These are phyloP conservation scores for Xanthoconium separans DNA, from an alignment of 1,284 basidiomycete genomes.

Conservation along the genomic window DNA sequence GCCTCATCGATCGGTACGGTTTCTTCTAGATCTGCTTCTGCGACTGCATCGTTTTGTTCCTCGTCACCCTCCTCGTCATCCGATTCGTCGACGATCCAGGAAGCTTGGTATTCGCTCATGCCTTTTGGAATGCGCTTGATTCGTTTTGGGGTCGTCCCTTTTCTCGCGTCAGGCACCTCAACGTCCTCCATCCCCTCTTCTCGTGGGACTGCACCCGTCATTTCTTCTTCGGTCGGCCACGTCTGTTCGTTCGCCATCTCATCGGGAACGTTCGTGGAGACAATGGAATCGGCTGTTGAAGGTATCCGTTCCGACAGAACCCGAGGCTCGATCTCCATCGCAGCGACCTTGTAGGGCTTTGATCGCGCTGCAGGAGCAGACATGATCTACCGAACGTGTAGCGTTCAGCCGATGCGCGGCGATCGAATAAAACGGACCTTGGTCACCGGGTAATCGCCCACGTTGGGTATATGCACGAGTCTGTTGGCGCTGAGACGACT, in stretches of 20 bases:
- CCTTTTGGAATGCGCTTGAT: slow-evolving; percentile 83
- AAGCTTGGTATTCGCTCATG: slow-evolving; percentile 91
- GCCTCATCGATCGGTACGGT: slow-evolving; percentile 44
- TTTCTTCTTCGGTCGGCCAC: slow-evolving; percentile 98
- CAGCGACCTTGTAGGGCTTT: slow-evolving; percentile 35
- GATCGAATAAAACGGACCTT: slow-evolving; percentile 51
- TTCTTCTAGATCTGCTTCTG: slow-evolving; percentile 40
- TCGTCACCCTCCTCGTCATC: slow-evolving; percentile 61
- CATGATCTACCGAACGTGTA: slow-evolving; percentile 48
- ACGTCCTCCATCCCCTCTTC: slow-evolving; percentile 28
- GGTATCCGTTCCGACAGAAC: slow-evolving; percentile 59
- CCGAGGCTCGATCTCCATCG: slow-evolving; percentile 65
- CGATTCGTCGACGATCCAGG: slow-evolving; percentile 87
- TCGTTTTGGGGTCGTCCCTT: slow-evolving; percentile 70
- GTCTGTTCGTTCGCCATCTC: slow-evolving; percentile 94
- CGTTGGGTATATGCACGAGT: slow-evolving; percentile 85
- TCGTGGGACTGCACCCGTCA: slow-evolving; percentile 48
- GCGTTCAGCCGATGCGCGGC: background rate
- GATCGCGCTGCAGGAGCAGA: slow-evolving; percentile 54
- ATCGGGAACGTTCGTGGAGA: slow-evolving; percentile 87
- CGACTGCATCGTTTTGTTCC: slow-evolving; percentile 42
- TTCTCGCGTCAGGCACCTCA: slow-evolving; percentile 59
- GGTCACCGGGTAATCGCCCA: slow-evolving; percentile 86
- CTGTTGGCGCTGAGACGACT: slow-evolving; percentile 79
- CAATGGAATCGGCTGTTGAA: slow-evolving; percentile 83